Conservation (phyloP, 495 filamentous ascomycete genomes). For the Rhypophila decipiens region DNA sequence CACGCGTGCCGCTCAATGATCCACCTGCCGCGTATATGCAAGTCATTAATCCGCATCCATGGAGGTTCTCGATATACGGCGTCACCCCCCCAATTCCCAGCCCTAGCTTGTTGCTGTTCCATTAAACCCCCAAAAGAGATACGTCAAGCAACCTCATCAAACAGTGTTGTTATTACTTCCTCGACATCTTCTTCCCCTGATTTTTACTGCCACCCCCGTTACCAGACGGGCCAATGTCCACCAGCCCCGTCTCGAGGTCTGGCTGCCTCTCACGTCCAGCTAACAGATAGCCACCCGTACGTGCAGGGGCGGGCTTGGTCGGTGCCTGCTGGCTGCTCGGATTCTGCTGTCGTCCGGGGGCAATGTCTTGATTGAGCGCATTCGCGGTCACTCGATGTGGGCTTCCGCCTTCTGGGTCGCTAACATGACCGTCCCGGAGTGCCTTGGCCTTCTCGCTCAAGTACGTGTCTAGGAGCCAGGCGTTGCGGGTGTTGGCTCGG, state of each 20-base stretch:
- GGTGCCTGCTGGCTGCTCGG: too few relatives aligned
- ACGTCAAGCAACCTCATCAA: too few relatives aligned
- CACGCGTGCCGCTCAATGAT: too few relatives aligned
- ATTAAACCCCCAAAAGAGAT: too few relatives aligned
- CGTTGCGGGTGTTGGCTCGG: constrained; percentile 70
- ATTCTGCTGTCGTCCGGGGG: too few relatives aligned
- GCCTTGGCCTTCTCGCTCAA: constrained; percentile 53
- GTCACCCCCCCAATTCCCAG: too few relatives aligned
- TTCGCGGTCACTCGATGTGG: not conserved
- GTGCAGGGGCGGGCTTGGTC: not conserved
- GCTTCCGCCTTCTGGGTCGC: constrained; percentile 15
- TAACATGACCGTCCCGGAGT: constrained; percentile 29
- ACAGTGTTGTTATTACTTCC: too few relatives aligned
- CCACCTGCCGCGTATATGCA: too few relatives aligned
- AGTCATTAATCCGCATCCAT: too few relatives aligned
- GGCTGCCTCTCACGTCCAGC: not conserved
- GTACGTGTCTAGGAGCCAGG: constrained; percentile 64
- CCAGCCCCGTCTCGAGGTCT: not conserved
- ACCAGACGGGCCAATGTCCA: not conserved
- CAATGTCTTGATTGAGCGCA: not conserved
- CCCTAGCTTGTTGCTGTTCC: too few relatives aligned
- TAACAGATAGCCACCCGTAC: not conserved
- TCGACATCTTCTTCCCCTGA: too few relatives aligned
- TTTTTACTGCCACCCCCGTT: not conserved
- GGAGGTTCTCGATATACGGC: too few relatives aligned